These are phyloP conservation scores for Neopestalotiopsis sp. DNA, from an alignment of 2,329 filamentous ascomycete species.

Conservation along the genomic window DNA sequence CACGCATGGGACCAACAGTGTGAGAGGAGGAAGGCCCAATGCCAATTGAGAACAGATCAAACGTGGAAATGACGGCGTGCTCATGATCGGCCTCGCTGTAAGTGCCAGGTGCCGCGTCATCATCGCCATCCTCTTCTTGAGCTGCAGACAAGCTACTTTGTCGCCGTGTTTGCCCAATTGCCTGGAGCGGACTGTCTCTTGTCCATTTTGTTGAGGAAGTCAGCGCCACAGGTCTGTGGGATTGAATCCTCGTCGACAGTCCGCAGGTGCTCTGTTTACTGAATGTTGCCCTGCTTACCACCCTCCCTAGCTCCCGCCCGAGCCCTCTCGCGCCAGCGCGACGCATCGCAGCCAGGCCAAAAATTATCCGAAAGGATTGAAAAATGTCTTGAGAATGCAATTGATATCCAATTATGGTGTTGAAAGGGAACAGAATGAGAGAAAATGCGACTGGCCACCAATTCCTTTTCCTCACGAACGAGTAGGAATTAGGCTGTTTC, in stretches of 20 bases:
- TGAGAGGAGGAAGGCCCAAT: constrained; percentile 58
- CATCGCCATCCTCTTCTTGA: constrained; percentile 26
- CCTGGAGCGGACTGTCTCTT: neutral
- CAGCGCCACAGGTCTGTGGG: neutral
- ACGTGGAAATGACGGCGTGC: constrained; percentile 58
- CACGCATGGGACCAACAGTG: constrained; percentile 58
- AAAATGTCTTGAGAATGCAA: neutral
- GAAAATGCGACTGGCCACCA: neutral
- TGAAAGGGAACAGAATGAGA: neutral
- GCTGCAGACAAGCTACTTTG: constrained; percentile 26
- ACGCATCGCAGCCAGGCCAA: constrained; percentile 27
- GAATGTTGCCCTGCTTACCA: constrained; percentile 18
- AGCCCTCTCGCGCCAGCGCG: constrained; percentile 31
- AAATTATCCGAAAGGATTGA: neutral
- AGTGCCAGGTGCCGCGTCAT: constrained; percentile 43
- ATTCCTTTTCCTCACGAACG: neutral
- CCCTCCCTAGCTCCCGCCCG: constrained; percentile 25
- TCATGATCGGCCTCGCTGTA: constrained; percentile 57
- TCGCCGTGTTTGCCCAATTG: constrained; percentile 22
- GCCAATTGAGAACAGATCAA: constrained; percentile 58
- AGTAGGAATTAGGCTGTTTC: constrained; percentile 12
- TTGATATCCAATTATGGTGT: neutral
- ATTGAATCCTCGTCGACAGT: neutral
- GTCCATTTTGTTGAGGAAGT: neutral
- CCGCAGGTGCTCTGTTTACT: constrained; percentile 17